A percentile compares a stretch with the other conserved stretches of the same genome.
Conservation (phyloP, 2,329 filamentous ascomycete species). For the Pyrenochaeta sp. region DNA sequence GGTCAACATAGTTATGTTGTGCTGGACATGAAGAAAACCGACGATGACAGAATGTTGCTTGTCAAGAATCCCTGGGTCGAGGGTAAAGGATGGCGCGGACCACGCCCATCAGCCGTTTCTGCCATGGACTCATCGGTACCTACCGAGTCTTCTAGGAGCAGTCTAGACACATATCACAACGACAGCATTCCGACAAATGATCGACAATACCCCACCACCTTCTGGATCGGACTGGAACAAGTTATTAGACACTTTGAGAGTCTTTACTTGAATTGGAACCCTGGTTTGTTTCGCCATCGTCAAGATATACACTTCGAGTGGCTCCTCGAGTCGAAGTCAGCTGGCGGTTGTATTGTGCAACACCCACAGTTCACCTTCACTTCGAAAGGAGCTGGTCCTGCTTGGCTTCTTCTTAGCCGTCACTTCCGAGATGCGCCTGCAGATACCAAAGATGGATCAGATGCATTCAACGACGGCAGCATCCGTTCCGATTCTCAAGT, state of each 20-base stretch:
- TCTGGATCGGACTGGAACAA: slow-evolving; percentile 91
- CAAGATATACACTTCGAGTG: slow-evolving; percentile 92
- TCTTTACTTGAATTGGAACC: slow-evolving; percentile 97
- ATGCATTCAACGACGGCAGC: slow-evolving; percentile 42
- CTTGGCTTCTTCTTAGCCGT: slow-evolving; percentile 86
- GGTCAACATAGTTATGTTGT: slow-evolving; percentile 95
- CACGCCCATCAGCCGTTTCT: slow-evolving; percentile 30
- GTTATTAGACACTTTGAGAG: slow-evolving; percentile 93
- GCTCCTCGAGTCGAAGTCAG: slow-evolving; percentile 65
- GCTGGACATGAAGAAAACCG: slow-evolving; percentile 74
- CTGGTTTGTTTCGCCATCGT: slow-evolving; percentile 77
- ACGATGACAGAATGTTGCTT: slow-evolving; percentile 71
- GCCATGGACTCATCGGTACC: slow-evolving; percentile 25
- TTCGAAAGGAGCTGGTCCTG: slow-evolving; percentile 62
- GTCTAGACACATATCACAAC: slow-evolving; percentile 28
- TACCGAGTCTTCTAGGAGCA: slow-evolving; percentile 19
- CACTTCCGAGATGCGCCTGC: slow-evolving; percentile 73
- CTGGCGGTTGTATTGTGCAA: slow-evolving; percentile 75
- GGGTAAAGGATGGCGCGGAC: slow-evolving; percentile 75
- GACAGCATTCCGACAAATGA: slow-evolving; percentile 41
- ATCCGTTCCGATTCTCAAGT: slow-evolving; percentile 29
- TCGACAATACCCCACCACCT: slow-evolving; percentile 71
- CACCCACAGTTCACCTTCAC: slow-evolving; percentile 68
- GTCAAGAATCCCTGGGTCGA: slow-evolving; percentile 97
- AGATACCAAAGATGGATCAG: slow-evolving; percentile 46